Evolutionary conservation across 2,329 filamentous ascomycete species (phyloP).

Genomic region (Fusarium sp.): DNA sequence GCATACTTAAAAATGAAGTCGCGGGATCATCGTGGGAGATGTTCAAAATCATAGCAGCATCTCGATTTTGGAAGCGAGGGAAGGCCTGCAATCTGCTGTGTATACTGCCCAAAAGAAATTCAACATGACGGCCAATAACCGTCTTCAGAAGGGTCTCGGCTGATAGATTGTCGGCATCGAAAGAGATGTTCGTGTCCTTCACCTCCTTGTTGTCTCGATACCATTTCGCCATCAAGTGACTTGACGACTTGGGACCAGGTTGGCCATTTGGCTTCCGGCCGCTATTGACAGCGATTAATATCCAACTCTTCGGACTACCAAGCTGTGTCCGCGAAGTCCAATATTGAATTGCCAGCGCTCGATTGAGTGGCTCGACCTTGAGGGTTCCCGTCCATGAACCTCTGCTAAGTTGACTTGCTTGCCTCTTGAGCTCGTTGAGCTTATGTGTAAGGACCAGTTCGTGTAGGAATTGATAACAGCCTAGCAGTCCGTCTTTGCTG

Average conservation of each 20-base stretch:
- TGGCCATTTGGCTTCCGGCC: conserved; percentile 59
- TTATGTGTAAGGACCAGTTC: conserved; percentile 91
- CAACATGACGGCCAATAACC: conserved; percentile 79
- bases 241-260: conserved; percentile 56
- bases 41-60: conserved; percentile 66
- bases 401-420: conserved; percentile 75
- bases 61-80: conserved; percentile 68
- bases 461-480: conserved; percentile 88
- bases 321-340: conserved; percentile 71
- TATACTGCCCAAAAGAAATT: conserved; percentile 74
- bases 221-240: conserved; percentile 76
- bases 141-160: conserved; percentile 77
- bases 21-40: conserved; percentile 70
- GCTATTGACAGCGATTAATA: conserved; percentile 84
- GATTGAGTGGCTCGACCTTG: conserved; percentile 80
- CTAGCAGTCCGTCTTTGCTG: conserved; percentile 73
- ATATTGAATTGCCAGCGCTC: conserved; percentile 88
- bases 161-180: conserved; percentile 75
- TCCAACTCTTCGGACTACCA: conserved; percentile 81
- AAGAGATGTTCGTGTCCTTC: conserved; percentile 69
- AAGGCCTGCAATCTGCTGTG: conserved; percentile 67
- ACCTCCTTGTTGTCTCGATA: conserved; percentile 84
- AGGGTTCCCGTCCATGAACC: conserved; percentile 82
- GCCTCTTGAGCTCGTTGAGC: conserved; percentile 80
- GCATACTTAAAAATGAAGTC: conserved; percentile 73